Base-by-base conservation (phyloP, 1,139 yeast genomes). In the Candida frijolesensis region DNA sequence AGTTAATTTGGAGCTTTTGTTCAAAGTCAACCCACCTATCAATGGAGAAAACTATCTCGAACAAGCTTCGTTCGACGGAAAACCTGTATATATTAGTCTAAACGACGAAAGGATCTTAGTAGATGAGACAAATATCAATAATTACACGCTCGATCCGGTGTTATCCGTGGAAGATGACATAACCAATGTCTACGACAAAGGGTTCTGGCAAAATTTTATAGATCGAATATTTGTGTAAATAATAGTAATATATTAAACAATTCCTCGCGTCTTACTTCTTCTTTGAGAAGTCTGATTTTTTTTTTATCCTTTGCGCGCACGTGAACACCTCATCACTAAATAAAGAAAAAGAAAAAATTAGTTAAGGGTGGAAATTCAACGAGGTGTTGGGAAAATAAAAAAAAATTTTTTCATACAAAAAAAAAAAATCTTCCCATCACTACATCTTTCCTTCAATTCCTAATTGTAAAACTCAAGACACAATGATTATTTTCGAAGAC, bases 121-220 rank as follows among this genome's bases (percentile, higher is more conserved):
- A 2, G 57, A 58, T n/a, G 42, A 47, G 2, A 27, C 25, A 3
- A 60, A 58, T 25, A 44, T 47, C 1, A 45, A 48, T 1, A 41
- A 53, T 4, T 58, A 51, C 5, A 38, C 50, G 4, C 49, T 80
- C 42, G 54, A 43, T 10, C 60, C 61, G 42, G 68, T 85, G 1
- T 50, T 53, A 6, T 67, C 72, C 12, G 74, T 82, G 54, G 72
- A 69, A 43, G 44, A 52, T 1, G 85, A 83, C 18, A 60, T 89
- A 49, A 71, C 66, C 38, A 89, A 89, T 59, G 71, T 85, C 7
- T 89, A 89, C 63, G 96, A 89, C 60, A 58, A 57, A 7, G 96
- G 96, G 9, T 83, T 85, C 58, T 59, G 69, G 65, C 52, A 56
- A 0, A 86, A 87, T 59, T 53, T 83, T 9, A 62, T 54, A 38